phyloP scores from a whole-genome alignment of 441 rosid species.

The Populus hybrid region DNA sequence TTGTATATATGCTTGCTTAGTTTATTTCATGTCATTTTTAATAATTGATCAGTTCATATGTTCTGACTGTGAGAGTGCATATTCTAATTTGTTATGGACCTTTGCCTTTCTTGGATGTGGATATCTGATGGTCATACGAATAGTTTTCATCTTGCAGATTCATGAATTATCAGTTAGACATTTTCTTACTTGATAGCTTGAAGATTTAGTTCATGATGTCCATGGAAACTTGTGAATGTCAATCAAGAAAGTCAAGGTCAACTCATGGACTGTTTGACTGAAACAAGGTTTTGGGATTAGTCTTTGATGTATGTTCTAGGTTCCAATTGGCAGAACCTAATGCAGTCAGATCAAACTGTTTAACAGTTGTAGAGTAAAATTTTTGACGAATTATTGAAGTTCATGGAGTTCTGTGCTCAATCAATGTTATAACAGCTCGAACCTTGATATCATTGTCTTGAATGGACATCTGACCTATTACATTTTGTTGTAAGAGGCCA shows the following conservation, averaged over 20 bases:
- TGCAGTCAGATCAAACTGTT: not conserved
- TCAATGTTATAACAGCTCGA: not conserved
- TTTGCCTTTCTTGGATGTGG: not conserved
- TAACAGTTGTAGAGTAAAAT: no score
- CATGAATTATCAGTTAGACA: not conserved
- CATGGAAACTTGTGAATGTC: not conserved
- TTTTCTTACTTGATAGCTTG: not conserved
- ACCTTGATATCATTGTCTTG: not conserved
- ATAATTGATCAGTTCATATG: not conserved
- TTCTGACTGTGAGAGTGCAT: not conserved
- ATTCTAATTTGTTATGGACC: not conserved
- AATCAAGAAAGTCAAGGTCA: not conserved
- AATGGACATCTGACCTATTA: no score
- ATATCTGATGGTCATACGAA: not conserved
- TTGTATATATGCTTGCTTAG: constrained; percentile 25
- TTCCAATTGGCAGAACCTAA: not conserved
- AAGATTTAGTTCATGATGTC: not conserved
- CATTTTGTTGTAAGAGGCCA: no score
- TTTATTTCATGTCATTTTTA: not conserved
- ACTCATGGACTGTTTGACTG: not conserved
- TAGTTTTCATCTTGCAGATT: not conserved
- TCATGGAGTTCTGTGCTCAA: no score
- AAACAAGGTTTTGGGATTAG: not conserved
- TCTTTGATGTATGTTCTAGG: not conserved
- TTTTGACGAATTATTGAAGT: no score